Conservation (phyloP, 345 rosid species). For the Hibiscus tridactylites region DNA sequence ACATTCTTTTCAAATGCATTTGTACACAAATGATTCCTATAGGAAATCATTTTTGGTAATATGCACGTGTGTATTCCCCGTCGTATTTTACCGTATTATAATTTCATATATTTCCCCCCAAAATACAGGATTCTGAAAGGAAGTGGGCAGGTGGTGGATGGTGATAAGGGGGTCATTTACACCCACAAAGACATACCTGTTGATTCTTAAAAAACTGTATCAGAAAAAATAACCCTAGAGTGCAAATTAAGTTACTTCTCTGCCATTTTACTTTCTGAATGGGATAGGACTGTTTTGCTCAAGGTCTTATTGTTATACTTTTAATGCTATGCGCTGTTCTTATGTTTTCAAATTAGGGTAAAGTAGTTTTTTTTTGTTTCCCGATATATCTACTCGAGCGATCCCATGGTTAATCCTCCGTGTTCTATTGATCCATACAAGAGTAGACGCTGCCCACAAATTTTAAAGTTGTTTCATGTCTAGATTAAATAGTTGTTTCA, state of each 20-base stretch:
- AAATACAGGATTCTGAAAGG: slow-evolving; percentile 87
- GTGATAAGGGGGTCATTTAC: slow-evolving; percentile 69
- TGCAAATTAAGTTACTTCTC: no score
- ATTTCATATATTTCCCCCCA: not conserved
- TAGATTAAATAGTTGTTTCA: no score
- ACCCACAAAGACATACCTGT: slow-evolving; percentile 58
- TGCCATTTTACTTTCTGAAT: no score
- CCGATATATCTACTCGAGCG: no score
- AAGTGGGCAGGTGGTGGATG: slow-evolving; percentile 84
- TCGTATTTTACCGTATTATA: not conserved
- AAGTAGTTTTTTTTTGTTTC: no score
- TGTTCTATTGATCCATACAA: no score
- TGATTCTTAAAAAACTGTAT: slow-evolving; percentile 9
- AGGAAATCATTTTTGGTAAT: not conserved
- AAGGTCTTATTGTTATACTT: not conserved
- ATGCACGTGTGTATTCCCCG: not conserved
- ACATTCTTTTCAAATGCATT: not conserved
- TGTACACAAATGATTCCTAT: not conserved
- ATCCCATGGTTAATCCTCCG: no score
- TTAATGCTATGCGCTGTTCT: not conserved
- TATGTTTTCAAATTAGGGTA: not conserved
- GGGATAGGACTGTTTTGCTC: not conserved
- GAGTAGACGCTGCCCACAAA: not conserved
- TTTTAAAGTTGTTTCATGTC: no score
- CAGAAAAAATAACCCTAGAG: not conserved